Base-by-base conservation (phyloP, 2,329 filamentous ascomycete species). In the Diplocarpon mali region DNA sequence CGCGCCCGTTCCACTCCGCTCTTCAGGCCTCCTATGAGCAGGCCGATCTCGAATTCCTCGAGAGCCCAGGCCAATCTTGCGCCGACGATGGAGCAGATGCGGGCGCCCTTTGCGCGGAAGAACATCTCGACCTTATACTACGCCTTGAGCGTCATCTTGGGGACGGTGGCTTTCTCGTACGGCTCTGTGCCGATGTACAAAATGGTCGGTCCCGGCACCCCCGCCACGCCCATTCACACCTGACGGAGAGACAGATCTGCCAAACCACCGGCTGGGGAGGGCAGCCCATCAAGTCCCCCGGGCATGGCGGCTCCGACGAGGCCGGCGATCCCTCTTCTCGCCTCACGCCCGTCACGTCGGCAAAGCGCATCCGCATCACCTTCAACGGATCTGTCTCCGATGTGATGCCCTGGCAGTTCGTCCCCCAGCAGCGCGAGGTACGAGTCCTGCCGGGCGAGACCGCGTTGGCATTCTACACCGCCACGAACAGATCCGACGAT, bases 311-410 rank as follows among this genome's bases (percentile, higher is more conserved):
- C 39, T 66, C 72, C 47, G 70, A 69, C 47, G 70, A 69, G 47
- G 71, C 69, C 50, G 66, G 65, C 45, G 84, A 93, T 63, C 76
- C 85, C 20, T 77, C 89, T 30, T 73, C 74, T 39, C 85, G 89
- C 44, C 76, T 98, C 36, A 75, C 80, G 38, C 92, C 92, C 13
- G 81, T 95, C 32, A 85, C 78, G 14, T 73, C 78, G 55, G 83
- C 85, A 47, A 85, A 85, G 55, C 85, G 92, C 43, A 83, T 98
- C 58, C 85, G 87, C 49, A 90, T 98, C 53, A 96, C 89, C 20
- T 98, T 98, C 75, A 92, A 88, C 61, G 85, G 89, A 38, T 93
- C 87, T 24, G 89, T 95, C 1, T 96, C 90, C 1, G 92, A 96
- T 62, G 80, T 95, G 1, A 74, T 98, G 24, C 89, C 90, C 0